Evolutionary conservation across 139 green algal species (phyloP), one percentile per base, ranked within the genome.

Genomic region (Tetradesmus lagerheimii): DNA sequence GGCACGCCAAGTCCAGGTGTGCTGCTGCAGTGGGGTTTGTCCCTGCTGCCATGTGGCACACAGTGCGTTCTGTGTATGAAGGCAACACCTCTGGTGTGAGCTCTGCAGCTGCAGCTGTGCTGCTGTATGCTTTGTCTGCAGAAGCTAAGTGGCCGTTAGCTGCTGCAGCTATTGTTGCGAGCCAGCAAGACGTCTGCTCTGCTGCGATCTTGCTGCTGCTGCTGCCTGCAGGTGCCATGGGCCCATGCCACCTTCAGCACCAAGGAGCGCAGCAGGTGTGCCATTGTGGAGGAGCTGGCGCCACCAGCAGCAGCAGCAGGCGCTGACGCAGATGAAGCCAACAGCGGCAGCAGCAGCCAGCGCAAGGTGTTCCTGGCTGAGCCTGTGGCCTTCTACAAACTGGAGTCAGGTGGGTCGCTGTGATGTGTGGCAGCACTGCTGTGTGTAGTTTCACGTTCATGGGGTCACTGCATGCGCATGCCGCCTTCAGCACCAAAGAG

Each of bases 211-310:
- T 35, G 0, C 37, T 6, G 37, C 77, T 83, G 80, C 27, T 74
- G 27, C 79, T 85, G 39, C 3, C 43, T 75, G 23, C 37, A 89
- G 85, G 71, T 89, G 29, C 85, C 85, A 27, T 89, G 85, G 85
- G 85, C 85, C 18, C 85, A 83, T 15, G 43, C 85, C 29, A 89
- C 71, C 11, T 43, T 89, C 43, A 89, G 85, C 71, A 89, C 85
- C 71, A 89, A 89, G 45, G 85, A 89, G 74, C 76, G 76, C 41
- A 89, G 85, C 85, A 83, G 71, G 53, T 89, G 67, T 38, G 43
- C 80, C 39, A 89, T 89, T 45, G 66, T 89, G 38, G n/a, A 34
- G 41, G 83, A 81, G 25, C 71, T 43, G 75, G 75, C 15, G n/a
- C 35, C 0, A 27, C n/a, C 75, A 45, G n/a, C 75, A 41, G 75